A percentile compares a stretch with the other conserved stretches of the same genome.
These are phyloP conservation scores for Lasiosphaeria hispida DNA, from an alignment of 495 filamentous ascomycete genomes.

Conservation along the genomic window DNA sequence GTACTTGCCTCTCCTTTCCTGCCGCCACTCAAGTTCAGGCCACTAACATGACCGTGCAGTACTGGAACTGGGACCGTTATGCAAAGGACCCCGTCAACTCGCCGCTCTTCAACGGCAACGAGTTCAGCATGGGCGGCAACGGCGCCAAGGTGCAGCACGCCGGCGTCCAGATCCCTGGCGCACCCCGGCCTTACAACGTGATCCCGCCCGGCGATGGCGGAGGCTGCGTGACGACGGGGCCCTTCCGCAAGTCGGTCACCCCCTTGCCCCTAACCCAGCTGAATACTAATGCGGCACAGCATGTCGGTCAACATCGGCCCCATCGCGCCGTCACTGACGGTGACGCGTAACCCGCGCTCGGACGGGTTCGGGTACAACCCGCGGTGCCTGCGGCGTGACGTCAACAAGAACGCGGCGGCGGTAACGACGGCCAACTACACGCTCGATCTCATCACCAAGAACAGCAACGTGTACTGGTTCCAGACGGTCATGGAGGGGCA, in stretches of 20 bases:
- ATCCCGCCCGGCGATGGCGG: conserved; percentile 56
- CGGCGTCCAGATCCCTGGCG: conserved; percentile 23
- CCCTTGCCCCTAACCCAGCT: background rate
- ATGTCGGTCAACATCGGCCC: conserved; percentile 28
- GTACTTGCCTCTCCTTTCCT: conserved; percentile 10
- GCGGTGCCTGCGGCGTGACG: conserved; percentile 64
- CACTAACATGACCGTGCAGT: conserved; percentile 3
- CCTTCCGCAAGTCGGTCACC: conserved; percentile 45
- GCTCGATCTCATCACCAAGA: conserved; percentile 43
- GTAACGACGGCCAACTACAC: conserved; percentile 30
- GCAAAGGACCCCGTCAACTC: conserved; percentile 26
- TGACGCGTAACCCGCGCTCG: conserved; percentile 36
- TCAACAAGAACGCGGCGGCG: conserved; percentile 54
- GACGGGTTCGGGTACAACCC: conserved; percentile 52
- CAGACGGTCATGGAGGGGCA: conserved; percentile 40
- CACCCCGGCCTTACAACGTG: background rate
- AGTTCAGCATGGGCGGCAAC: conserved; percentile 26
- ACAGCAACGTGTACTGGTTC: conserved; percentile 51
- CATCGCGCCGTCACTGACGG: conserved; percentile 34
- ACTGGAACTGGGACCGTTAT: conserved; percentile 32
- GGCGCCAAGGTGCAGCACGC: conserved; percentile 32
- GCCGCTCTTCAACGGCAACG: conserved; percentile 31
- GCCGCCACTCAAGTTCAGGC: background rate
- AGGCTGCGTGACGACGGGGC: conserved; percentile 62
- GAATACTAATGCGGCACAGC: conserved; percentile 3